A percentile compares a stretch with the other conserved stretches of the same genome.
Evolutionary conservation across 768 basidiomycete genomes (phyloP).

Genomic region (Phaffia tasmanica): DNA sequence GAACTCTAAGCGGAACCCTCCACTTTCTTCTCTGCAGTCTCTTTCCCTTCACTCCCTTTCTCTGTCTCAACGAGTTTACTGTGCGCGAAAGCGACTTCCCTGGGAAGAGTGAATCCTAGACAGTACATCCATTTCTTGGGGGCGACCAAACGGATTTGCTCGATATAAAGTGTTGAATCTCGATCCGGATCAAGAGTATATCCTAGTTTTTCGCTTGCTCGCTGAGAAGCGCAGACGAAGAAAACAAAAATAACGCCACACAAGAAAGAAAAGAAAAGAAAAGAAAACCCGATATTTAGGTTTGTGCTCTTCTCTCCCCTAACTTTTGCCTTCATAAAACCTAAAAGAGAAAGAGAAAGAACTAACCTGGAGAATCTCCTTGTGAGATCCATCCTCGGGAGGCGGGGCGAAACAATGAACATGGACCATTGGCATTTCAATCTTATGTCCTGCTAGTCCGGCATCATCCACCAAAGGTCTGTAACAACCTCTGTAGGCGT

Average conservation of each 20-base stretch:
- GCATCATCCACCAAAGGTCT: conserved; percentile 39
- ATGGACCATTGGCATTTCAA: conserved; percentile 75
- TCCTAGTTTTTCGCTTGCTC: conserved; percentile 59
- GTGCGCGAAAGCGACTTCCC: conserved; percentile 39
- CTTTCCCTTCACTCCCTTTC: not conserved
- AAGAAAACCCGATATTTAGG: not conserved
- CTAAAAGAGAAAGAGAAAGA: not conserved
- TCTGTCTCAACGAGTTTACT: not conserved
- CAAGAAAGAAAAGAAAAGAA: not conserved
- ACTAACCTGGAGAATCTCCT: conserved; percentile 70
- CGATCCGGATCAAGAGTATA: conserved; percentile 41
- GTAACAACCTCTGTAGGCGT: conserved; percentile 71
- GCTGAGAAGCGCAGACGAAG: conserved; percentile 40
- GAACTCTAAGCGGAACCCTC: no score
- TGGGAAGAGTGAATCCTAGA: conserved; percentile 68
- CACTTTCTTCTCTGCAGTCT: no score
- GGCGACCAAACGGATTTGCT: conserved; percentile 82
- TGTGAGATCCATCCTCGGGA: conserved; percentile 51
- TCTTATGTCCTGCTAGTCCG: conserved; percentile 37
- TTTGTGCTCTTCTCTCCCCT: not conserved
- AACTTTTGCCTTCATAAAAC: not conserved
- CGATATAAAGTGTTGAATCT: conserved; percentile 40
- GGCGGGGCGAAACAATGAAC: conserved; percentile 89
- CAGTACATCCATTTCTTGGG: conserved; percentile 98
- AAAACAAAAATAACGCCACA: conserved; percentile 1